Percentiles rank a stretch among this genome's conserved stretches.
Conservation (phyloP, 768 basidiomycete genomes). For the Tephrocybe sp. region DNA sequence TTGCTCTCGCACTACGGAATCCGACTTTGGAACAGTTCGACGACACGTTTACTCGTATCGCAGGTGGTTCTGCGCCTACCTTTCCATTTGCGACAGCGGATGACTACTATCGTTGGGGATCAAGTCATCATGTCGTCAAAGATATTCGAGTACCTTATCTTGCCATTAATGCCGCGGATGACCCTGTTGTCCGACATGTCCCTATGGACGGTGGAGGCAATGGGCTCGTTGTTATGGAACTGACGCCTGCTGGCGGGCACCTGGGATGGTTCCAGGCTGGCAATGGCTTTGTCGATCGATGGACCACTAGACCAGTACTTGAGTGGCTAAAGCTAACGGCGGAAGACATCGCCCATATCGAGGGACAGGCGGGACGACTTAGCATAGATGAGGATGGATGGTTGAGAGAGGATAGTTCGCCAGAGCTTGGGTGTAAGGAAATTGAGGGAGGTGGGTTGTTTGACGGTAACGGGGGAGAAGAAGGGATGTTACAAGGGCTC, state of each 20-base stretch:
- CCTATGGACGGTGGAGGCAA: constrained; percentile 58
- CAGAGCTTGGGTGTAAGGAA: constrained; percentile 58
- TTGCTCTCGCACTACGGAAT: constrained; percentile 46
- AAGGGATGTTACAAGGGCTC: constrained; percentile 61
- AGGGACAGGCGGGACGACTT: constrained; percentile 29
- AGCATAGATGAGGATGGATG: constrained; percentile 57
- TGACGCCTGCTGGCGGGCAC: constrained; percentile 72
- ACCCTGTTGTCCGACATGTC: constrained; percentile 68
- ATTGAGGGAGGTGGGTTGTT: constrained; percentile 53
- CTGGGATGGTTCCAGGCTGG: constrained; percentile 79
- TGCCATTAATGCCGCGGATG: constrained; percentile 73
- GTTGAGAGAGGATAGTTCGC: constrained; percentile 55
- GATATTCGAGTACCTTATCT: constrained; percentile 73
- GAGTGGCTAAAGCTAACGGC: constrained; percentile 68
- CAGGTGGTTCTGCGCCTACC: constrained; percentile 62
- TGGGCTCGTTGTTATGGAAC: constrained; percentile 54
- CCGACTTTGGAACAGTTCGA: constrained; percentile 63
- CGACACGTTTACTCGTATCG: constrained; percentile 61
- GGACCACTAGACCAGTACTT: constrained; percentile 70
- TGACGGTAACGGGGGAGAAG: constrained; percentile 51
- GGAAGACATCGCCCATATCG: constrained; percentile 45
- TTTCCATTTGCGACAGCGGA: constrained; percentile 48
- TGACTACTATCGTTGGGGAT: constrained; percentile 51
- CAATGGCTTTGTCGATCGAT: constrained; percentile 44
- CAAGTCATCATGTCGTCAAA: constrained; percentile 60